phyloP scores from a whole-genome alignment of 2,329 filamentous ascomycete genomes.

The Niveomyces coronatus region DNA sequence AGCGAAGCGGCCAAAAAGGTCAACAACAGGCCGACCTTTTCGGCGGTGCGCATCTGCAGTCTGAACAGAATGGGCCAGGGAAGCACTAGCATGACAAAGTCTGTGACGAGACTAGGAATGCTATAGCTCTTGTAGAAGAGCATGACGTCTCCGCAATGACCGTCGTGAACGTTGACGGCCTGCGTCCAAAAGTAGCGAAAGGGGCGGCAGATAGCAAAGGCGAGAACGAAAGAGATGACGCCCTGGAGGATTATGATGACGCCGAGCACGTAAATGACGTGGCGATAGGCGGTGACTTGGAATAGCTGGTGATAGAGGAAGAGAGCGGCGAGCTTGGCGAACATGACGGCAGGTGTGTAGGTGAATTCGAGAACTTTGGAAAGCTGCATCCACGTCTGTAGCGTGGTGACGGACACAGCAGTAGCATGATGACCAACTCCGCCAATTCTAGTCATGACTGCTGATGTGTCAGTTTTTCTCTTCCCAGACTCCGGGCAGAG shows the following conservation, averaged over 20 bases:
- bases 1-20: conserved; percentile 10
- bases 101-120: conserved; percentile 11
- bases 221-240: conserved; percentile 8
- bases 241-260: conserved; percentile 9
- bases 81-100: conserved; percentile 10
- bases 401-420: conserved; percentile 5
- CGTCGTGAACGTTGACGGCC: conserved; percentile 8
- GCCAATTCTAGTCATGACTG: conserved; percentile 10
- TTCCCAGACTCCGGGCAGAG: background rate
- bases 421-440: conserved; percentile 8
- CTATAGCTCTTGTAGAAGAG: conserved; percentile 12
- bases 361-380: conserved; percentile 12
- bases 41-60: conserved; percentile 9
- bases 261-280: conserved; percentile 6
- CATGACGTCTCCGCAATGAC: conserved; percentile 11
- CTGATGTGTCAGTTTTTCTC: background rate
- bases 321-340: conserved; percentile 10
- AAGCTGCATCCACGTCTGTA: conserved; percentile 11
- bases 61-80: conserved; percentile 10
- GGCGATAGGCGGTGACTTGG: conserved; percentile 4
- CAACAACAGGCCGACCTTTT: conserved; percentile 9
- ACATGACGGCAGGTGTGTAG: conserved; percentile 11
- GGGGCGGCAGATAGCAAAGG: conserved; percentile 9
- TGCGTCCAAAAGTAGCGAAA: conserved; percentile 11
- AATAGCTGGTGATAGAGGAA: conserved; percentile 11